Conservation (phyloP, 192 early-diverging fungal genomes). For the Allomyces arbusculus region DNA sequence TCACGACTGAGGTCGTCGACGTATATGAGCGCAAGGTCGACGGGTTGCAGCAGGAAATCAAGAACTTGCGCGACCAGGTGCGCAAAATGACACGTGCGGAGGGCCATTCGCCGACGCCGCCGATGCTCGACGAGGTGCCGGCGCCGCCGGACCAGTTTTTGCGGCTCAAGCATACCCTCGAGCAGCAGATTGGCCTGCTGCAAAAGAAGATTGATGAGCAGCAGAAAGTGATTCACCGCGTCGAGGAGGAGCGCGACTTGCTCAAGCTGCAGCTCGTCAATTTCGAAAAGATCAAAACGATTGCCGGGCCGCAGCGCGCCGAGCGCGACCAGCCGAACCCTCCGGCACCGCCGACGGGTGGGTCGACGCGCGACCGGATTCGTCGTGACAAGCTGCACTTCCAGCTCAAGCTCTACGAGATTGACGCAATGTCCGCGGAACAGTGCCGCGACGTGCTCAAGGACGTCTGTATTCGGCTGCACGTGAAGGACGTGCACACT, state of each 20-base stretch:
- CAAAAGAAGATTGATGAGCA: conserved; percentile 6
- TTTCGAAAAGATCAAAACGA: conserved; percentile 8
- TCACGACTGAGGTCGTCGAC: conserved; percentile 19
- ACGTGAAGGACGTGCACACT: background rate
- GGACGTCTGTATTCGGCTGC: conserved; percentile 1
- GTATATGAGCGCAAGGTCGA: conserved; percentile 16
- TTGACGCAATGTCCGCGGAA: conserved; percentile 12
- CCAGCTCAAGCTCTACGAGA: conserved; percentile 16
- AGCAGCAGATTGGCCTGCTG: conserved; percentile 7
- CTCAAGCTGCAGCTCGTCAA: conserved; percentile 16
- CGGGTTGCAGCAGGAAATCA: conserved; percentile 7
- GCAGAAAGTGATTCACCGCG: background rate
- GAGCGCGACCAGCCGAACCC: background rate
- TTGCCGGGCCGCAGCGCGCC: conserved; percentile 8
- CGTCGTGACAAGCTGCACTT: conserved; percentile 16
- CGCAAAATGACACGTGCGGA: background rate
- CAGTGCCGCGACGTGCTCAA: conserved; percentile 14
- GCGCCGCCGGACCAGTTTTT: conserved; percentile 2
- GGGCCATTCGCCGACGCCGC: background rate
- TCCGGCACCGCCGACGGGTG: background rate
- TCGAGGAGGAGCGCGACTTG: conserved; percentile 14
- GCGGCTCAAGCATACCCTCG: conserved; percentile 3
- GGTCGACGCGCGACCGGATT: conserved; percentile 16
- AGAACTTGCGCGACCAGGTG: conserved; percentile 4
- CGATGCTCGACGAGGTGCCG: background rate